These are phyloP conservation scores for Talaromyces sp. DNA, from an alignment of 2,329 filamentous ascomycete genomes.

Conservation along the genomic window DNA sequence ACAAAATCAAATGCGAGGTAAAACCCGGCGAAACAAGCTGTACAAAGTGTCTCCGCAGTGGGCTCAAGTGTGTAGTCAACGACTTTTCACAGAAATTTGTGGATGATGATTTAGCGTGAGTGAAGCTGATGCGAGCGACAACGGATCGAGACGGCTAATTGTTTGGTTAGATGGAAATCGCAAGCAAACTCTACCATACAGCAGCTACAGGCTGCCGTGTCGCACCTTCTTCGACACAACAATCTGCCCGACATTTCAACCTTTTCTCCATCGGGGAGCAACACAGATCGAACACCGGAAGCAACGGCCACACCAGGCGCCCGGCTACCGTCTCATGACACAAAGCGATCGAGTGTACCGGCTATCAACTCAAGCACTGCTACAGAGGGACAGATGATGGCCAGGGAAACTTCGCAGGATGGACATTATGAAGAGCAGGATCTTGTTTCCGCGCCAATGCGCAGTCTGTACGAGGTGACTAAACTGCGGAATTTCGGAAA, in stretches of 20 bases:
- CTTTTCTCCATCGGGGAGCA: slow-evolving; percentile 32
- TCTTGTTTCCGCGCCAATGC: slow-evolving; percentile 52
- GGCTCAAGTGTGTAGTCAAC: slow-evolving; percentile 53
- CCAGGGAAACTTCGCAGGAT: slow-evolving; percentile 46
- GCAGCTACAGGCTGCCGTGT: slow-evolving; percentile 45
- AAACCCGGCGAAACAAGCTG: slow-evolving; percentile 47
- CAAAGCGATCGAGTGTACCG: background rate
- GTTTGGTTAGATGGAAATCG: slow-evolving; percentile 43
- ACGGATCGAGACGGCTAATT: background rate
- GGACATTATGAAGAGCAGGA: slow-evolving; percentile 40
- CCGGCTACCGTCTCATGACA: slow-evolving; percentile 26
- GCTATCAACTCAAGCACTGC: slow-evolving; percentile 28
- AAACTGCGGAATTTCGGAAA: slow-evolving; percentile 45
- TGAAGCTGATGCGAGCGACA: slow-evolving; percentile 15
- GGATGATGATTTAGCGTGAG: slow-evolving; percentile 53
- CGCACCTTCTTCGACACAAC: slow-evolving; percentile 44
- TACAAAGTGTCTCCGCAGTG: slow-evolving; percentile 49
- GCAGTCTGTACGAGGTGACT: slow-evolving; percentile 54
- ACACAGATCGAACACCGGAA: slow-evolving; percentile 28
- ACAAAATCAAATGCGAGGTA: slow-evolving; percentile 57
- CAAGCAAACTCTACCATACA: slow-evolving; percentile 42
- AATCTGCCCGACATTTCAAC: slow-evolving; percentile 43
- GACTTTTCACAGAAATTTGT: slow-evolving; percentile 56
- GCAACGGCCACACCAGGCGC: slow-evolving; percentile 26
- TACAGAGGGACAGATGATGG: slow-evolving; percentile 37